Percentiles rank a stretch among this genome's conserved stretches.
Conservation (phyloP, 495 filamentous ascomycete genomes). For the Melanomma pulvis-pyrius region DNA sequence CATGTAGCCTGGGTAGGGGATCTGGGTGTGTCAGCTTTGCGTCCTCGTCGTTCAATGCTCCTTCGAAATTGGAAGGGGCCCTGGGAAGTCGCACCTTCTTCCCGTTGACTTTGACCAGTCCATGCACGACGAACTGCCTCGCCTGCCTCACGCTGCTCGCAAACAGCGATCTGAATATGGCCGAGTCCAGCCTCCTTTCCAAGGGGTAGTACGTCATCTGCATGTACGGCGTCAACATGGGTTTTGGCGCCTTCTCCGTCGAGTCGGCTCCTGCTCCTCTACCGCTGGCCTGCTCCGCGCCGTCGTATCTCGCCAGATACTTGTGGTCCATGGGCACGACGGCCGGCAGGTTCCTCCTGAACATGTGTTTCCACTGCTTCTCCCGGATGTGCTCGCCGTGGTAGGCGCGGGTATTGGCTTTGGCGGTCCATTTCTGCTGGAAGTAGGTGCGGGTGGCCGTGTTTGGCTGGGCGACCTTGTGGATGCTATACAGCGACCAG, state of each 20-base stretch:
- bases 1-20: constrained; percentile 89
- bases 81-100: constrained; percentile 66
- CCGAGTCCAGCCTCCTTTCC: constrained; percentile 87
- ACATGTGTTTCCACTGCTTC: constrained; percentile 89
- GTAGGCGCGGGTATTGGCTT: constrained; percentile 78
- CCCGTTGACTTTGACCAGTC: constrained; percentile 92
- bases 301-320: constrained; percentile 76
- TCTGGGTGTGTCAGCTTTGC: constrained; percentile 54
- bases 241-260: constrained; percentile 22
- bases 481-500: constrained; percentile 91
- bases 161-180: constrained; percentile 89
- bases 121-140: constrained; percentile 90
- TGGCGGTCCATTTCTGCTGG: constrained; percentile 97
- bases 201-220: constrained; percentile 89
- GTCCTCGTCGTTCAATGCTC: background rate
- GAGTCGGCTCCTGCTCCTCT: constrained; percentile 69
- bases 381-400: constrained; percentile 94
- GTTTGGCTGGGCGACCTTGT: constrained; percentile 47
- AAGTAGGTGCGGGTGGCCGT: constrained; percentile 68
- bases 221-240: constrained; percentile 73
- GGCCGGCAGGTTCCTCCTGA: constrained; percentile 71
- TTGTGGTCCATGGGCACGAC: constrained; percentile 81
- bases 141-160: constrained; percentile 94
- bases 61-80: background rate
- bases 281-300: constrained; percentile 76